These are phyloP conservation scores for Lupinus albus DNA, from an alignment of 306 rosid genomes.

Conservation along the genomic window DNA sequence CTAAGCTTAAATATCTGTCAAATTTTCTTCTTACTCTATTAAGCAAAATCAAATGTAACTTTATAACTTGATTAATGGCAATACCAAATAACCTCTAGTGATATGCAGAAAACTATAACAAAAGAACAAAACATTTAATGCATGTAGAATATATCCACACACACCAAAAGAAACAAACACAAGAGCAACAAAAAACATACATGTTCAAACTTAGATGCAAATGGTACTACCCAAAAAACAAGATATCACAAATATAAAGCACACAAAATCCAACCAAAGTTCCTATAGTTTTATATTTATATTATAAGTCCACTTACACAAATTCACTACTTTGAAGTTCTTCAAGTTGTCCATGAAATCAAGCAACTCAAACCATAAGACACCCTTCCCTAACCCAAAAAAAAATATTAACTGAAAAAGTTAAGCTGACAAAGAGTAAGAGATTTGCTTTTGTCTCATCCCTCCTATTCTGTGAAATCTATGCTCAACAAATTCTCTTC, in stretches of 20 bases:
- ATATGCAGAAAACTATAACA: background rate
- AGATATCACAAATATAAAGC: conserved; percentile 14
- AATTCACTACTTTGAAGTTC: conserved; percentile 1
- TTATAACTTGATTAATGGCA: background rate
- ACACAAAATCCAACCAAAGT: conserved; percentile 23
- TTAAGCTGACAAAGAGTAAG: conserved; percentile 16
- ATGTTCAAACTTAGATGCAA: background rate
- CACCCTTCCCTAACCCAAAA: conserved; percentile 15
- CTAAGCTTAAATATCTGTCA: background rate
- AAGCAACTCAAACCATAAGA: conserved; percentile 27
- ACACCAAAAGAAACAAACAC: background rate
- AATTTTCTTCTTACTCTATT: background rate
- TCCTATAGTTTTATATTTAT: background rate
- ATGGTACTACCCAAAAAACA: conserved; percentile 10
- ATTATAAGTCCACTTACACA: conserved; percentile 2
- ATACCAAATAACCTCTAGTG: background rate
- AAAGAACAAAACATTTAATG: background rate
- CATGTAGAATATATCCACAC: background rate
- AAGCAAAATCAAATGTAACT: too few species aligned
- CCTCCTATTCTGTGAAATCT: conserved; percentile 50
- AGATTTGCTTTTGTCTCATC: conserved; percentile 23
- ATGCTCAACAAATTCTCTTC: conserved; percentile 47
- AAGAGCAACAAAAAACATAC: background rate
- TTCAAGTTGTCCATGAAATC: background rate
- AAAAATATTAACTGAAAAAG: background rate